A percentile compares a stretch with the other conserved stretches of the same genome.
Evolutionary conservation across 2,329 filamentous ascomycete species (phyloP).

Genomic region (Biscogniauxia marginata): DNA sequence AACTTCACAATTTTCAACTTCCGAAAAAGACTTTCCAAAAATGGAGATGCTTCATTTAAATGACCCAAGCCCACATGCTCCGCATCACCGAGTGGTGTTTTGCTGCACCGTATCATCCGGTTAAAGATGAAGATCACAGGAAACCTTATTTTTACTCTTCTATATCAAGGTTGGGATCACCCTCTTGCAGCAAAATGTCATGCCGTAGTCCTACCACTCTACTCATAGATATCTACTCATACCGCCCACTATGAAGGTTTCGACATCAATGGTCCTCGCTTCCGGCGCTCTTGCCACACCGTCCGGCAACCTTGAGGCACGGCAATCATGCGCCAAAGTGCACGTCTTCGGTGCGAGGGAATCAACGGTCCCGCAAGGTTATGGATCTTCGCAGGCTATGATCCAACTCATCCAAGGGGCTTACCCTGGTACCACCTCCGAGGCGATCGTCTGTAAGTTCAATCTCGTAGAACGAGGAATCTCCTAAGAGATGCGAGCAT

Average conservation of each 20-base stretch:
- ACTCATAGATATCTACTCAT: not conserved
- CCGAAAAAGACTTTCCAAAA: not conserved
- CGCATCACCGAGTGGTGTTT: not conserved
- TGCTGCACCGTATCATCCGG: not conserved
- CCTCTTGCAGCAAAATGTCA: not conserved
- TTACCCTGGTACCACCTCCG: not conserved
- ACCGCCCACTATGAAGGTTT: constrained; percentile 8
- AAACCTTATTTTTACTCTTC: not conserved
- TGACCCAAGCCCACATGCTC: not conserved
- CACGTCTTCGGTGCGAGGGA: not conserved
- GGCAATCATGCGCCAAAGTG: not conserved
- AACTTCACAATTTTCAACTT: not conserved
- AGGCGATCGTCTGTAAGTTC: not conserved
- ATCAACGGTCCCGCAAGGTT: not conserved
- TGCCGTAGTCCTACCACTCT: not conserved
- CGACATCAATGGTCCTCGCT: constrained; percentile 4
- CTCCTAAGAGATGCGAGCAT: too few relatives aligned
- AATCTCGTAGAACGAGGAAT: not conserved
- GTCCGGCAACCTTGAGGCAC: constrained; percentile 20
- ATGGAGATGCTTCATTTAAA: not conserved
- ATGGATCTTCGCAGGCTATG: not conserved
- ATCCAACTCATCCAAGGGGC: not conserved
- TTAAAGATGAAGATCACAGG: not conserved
- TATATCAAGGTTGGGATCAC: not conserved
- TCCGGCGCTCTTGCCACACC: constrained; percentile 7